Base-by-base conservation (phyloP, 192 early-diverging fungal genomes). In the Rhizophagus prolifer region DNA sequence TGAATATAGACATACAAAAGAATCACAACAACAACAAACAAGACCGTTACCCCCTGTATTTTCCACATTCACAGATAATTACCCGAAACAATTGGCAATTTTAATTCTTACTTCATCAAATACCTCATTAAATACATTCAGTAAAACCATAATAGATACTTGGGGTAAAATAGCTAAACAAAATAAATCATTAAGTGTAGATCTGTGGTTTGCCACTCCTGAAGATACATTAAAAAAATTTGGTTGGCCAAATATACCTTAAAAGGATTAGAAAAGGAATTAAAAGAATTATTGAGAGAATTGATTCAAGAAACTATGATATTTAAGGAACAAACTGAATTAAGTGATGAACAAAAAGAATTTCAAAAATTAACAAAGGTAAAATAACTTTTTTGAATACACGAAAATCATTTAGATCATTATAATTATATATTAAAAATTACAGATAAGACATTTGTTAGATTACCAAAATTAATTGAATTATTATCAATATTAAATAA, bases 391-490 rank as follows among this genome's bases (percentile, higher is more conserved):
- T 44, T 68, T 68, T 38, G 0, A 34, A 34, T 34, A 34, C 2
- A 72, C 28, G 46, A 25, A 31, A 54, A 72, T 58, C 70, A 72
- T 72, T 47, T 72, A 26, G 46, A 72, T 72, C 70, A 72, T 72
- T 72, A 72, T 28, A 58, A 72, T 72, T 72, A 72, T 58, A 10
- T 72, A 6, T 58, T 72, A 72, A 72, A 72, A 72, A 58, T 72
- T 12, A 58, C 70, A 12, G 70, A 72, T 16, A 50, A 58, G 30
- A 58, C 70, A 28, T 72, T 72, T 58, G 70, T 72, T 72, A 44
- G 47, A 21, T 58, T 72, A 58, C 70, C 70, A 50, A 44, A 47
- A 14, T 47, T 72, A 5, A 26, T 72, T 58, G 47, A 72, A 28
- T 38, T 34, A 19, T 31, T 72, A 21, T 58, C 46, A 50, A 58